A percentile compares a stretch with the other conserved stretches of the same genome.
These are phyloP conservation scores for Skeletonema grethae DNA, from an alignment of 108 stramenopile genomes.

Conservation along the genomic window DNA sequence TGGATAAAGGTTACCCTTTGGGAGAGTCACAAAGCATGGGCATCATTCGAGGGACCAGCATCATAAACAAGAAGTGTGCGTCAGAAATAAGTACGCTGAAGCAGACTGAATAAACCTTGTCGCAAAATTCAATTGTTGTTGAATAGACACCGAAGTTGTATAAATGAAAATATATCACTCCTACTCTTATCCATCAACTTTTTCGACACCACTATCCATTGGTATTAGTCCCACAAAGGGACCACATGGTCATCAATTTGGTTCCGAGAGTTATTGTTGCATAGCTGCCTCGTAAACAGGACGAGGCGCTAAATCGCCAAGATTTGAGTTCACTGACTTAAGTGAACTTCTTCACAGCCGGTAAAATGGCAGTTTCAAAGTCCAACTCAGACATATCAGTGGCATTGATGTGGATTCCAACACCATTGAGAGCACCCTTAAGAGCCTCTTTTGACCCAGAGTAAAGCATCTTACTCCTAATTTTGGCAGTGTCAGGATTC, in stretches of 20 bases:
- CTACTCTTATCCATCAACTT: background rate
- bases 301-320: background rate
- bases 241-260: too few relatives aligned
- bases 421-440: slow-evolving; percentile 79
- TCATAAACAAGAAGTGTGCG: background rate
- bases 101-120: background rate
- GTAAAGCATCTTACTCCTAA: slow-evolving; percentile 95
- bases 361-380: slow-evolving; percentile 81
- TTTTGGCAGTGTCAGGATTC: slow-evolving; percentile 89
- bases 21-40: slow-evolving; percentile 96
- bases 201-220: background rate
- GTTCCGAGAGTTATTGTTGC: background rate
- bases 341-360: slow-evolving; percentile 79
- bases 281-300: background rate
- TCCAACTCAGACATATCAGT: slow-evolving; percentile 87
- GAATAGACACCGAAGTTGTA: background rate
- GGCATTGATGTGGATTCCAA: slow-evolving; percentile 88
- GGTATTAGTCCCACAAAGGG: background rate
- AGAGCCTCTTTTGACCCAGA: slow-evolving; percentile 92
- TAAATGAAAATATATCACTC: slow-evolving; percentile 1
- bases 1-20: slow-evolving; percentile 87
- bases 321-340: slow-evolving; percentile 35
- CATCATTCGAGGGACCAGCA: slow-evolving; percentile 70
- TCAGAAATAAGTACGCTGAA: too few relatives aligned
- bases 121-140: background rate